Percentiles rank a stretch among this genome's conserved stretches.
These are phyloP conservation scores for Lentinus tigrinus DNA, from an alignment of 768 basidiomycete genomes.

Conservation along the genomic window DNA sequence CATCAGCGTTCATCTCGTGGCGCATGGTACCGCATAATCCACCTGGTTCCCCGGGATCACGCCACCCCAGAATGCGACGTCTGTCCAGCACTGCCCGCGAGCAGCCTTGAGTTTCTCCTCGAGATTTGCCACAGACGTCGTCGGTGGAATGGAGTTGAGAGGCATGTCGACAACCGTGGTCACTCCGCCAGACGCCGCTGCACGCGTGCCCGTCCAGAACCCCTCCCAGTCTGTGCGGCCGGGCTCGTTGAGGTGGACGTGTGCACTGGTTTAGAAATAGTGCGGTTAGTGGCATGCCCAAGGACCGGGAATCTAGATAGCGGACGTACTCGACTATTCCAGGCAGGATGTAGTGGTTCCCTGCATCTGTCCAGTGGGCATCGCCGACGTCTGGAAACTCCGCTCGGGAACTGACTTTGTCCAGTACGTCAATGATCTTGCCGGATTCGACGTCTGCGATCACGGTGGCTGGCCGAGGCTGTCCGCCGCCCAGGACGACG, in stretches of 20 bases:
- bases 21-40: not conserved
- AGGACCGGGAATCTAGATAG: not conserved
- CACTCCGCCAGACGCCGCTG: slow-evolving; percentile 91
- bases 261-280: slow-evolving; percentile 49
- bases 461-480: slow-evolving; percentile 39
- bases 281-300: too few species aligned
- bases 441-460: slow-evolving; percentile 39
- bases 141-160: slow-evolving; percentile 94
- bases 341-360: slow-evolving; percentile 44
- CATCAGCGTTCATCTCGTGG: not conserved
- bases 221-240: slow-evolving; percentile 95
- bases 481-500: slow-evolving; percentile 27
- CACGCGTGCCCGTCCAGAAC: slow-evolving; percentile 86
- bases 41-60: slow-evolving; percentile 91
- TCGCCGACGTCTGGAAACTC: slow-evolving; percentile 26
- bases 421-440: slow-evolving; percentile 38
- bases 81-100: slow-evolving; percentile 67
- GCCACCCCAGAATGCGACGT: slow-evolving; percentile 94
- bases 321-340: slow-evolving; percentile 53
- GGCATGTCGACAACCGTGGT: slow-evolving; percentile 98
- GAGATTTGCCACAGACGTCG: slow-evolving; percentile 80
- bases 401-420: slow-evolving; percentile 9
- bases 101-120: slow-evolving; percentile 71
- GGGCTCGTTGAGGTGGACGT: slow-evolving; percentile 93
- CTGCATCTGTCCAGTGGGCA: slow-evolving; percentile 35